Base-by-base conservation (phyloP, 192 early-diverging fungal genomes). In the Gonapodya prolifera region DNA sequence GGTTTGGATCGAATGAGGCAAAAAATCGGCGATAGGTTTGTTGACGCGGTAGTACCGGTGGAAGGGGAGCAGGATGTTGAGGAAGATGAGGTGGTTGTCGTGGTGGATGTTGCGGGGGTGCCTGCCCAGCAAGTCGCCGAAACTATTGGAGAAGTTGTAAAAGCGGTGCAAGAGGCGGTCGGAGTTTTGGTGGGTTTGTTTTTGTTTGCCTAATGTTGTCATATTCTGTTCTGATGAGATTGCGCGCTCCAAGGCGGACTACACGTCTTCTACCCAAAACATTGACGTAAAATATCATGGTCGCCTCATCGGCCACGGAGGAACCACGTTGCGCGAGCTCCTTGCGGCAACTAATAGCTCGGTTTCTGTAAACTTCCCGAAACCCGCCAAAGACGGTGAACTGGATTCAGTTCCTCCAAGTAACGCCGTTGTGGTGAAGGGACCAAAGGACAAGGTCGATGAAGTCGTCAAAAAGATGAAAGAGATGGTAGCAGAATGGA, bases 11-110 rank as follows among this genome's bases (percentile, higher is more conserved):
- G 93, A 23, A 83, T 94, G 78, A 89, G 90, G 69, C 82, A 87
- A 1, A 80, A 79, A 31, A 75, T 83, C n/a, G 82, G 83, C 2
- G 86, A 85, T 31, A 75, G 81, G 0, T 82, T 86, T 18, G 91
- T 95, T 1, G 93, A 92, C 77, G 85, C 94, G 1, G 87, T 97
- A 75, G 90, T 95, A n/a, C 92, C 94, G 33, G 83, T 88, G 77
- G 85, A 84, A 75, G 71, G 28, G 31, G 71, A 32, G 71, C 28
- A 73, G 71, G 80, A 83, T 74, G 87, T 91, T 8, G 86, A 89
- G 32, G 86, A 84, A n/a, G 85, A 89, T 78, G 90, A 90, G 71
- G 87, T 98, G 61, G 80, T 97, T 1, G 78, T 98, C 2, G 92
- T 96, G 2, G 93, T 90, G 8, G 45, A 23, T 61, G 45, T 61